Base-by-base conservation (phyloP, 441 rosid genomes). In the Adansonia gregorii region DNA sequence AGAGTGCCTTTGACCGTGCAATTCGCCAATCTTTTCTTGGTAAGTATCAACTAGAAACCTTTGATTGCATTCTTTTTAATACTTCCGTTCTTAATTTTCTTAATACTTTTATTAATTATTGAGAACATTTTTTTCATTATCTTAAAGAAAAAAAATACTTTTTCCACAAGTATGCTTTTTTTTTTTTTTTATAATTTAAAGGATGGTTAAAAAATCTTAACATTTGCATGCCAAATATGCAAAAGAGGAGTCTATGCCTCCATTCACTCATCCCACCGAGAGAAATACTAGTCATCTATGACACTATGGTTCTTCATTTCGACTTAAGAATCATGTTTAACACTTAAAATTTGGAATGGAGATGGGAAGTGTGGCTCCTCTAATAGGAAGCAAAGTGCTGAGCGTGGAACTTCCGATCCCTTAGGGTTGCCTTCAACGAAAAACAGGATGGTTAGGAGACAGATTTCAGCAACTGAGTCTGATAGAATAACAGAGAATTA, bases 11-110 rank as follows among this genome's bases (percentile, higher is more conserved):
- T 77, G 94, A 92, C 79, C 92, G 94, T 82, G 91, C 95, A 2
- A 88, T 95, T 83, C 90, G 91, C 43, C 86, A 82, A 77, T 95
- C 99, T 15, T 95, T 93, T 85, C 97, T 92, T 43, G 97, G 99
- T 95, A 93, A 3, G 76, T 14, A 54, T 75, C 35, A 74, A 35
- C 67, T 45, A 46, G 14, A 48, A 66, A 14, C 71, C 39, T 76
- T 76, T 73, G 48, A 19, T 67, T 63, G 48, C 48, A 67, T 49
- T 9, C 14, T 46, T 46, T 22, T 2, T 35, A 58, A 3, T 61
- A 59, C 74, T 64, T 81, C 75, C 17, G n/a, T 76, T 60, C 43
- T 24, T 43, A 14, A 48, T 22, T 46, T n/a, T 60, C 8, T 27
- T 49, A 22, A 1, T 24, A 8, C 39, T 69, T 24, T 45, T 67